phyloP scores from a whole-genome alignment of 192 early-diverging fungal species.

The Rhizoclosmatium sp. region DNA sequence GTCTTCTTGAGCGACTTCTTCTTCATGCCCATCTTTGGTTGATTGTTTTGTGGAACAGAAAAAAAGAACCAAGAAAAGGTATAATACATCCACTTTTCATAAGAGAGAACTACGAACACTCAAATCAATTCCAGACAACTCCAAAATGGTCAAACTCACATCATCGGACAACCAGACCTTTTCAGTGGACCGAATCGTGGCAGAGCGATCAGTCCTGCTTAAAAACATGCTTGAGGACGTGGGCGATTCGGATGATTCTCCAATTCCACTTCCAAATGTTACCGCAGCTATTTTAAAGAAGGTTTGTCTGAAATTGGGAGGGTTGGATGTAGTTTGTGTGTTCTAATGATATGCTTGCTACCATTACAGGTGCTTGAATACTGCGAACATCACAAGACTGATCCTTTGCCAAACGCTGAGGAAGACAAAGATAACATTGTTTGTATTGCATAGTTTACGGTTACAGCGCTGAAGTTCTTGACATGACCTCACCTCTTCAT shows the following conservation, averaged over 20 bases:
- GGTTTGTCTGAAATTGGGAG: slow-evolving; percentile 14
- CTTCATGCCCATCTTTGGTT: not conserved
- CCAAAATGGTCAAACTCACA: slow-evolving; percentile 27
- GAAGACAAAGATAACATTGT: slow-evolving; percentile 50
- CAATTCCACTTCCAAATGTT: slow-evolving; percentile 67
- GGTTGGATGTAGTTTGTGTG: not conserved
- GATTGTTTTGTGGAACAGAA: not conserved
- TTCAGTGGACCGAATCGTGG: slow-evolving; percentile 67
- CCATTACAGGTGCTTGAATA: slow-evolving; percentile 58
- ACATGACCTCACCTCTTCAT: no score
- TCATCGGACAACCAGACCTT: slow-evolving; percentile 52
- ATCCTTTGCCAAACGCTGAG: slow-evolving; percentile 50
- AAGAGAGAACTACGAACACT: no score
- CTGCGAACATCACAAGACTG: slow-evolving; percentile 62
- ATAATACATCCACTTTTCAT: not conserved
- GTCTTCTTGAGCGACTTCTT: slow-evolving; percentile 2
- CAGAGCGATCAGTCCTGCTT: slow-evolving; percentile 73
- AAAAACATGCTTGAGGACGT: slow-evolving; percentile 85
- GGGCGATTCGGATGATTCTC: slow-evolving; percentile 62
- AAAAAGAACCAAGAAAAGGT: not conserved
- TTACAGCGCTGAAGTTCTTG: no score
- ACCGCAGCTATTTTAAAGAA: slow-evolving; percentile 55
- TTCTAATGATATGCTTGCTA: not conserved
- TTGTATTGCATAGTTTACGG: no score
- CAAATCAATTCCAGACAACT: no score